Base-by-base conservation (phyloP, 2,329 filamentous ascomycete genomes). In the Aspergillus novofumigatus region DNA sequence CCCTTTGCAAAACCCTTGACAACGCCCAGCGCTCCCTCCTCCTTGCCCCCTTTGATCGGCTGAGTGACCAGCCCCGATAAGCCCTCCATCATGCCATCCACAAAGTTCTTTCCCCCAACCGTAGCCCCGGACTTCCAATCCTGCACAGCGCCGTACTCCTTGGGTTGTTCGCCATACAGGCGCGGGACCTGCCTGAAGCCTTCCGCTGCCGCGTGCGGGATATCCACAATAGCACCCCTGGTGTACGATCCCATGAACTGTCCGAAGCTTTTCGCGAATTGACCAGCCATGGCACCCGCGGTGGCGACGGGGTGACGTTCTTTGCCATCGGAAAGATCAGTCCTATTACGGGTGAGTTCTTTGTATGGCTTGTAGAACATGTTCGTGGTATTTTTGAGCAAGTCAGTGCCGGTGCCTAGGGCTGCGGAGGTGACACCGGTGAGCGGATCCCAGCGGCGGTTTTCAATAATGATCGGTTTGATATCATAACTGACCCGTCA, bases 151-250 rank as follows among this genome's bases (percentile, higher is more conserved):
- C 68, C 68, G 47, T 75, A 65, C 5, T 72, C 62, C 32, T 65
- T 62, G 2, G 70, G 63, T 11, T 72, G 63, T 35, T 76, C 73
- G 4, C 75, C 73, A 53, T 75, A 76, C 4, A 77, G 55, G 17
- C 59, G 67, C 0, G 75, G 75, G 1, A 72, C 60, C 3, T 66
- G 66, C 26, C 69, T 66, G 11, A 77, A 58, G 0, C 74, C 75
- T 52, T 77, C 72, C 1, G 74, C 58, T 3, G 69, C 52, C 1
- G 75, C 74, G 3, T 71, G 62, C 0, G 75, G 75, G 25, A 77
- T 59, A 49, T 76, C 72, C 1, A 77, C 68, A 2, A 72, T 49
- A 0, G 65, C 49, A 6, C 73, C 74, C 54, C 75, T 75, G 53
- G 63, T 64, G 38, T 68, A 64, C 9, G 59, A 59, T 3, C 62